Base-by-base conservation (phyloP, 768 basidiomycete genomes). In the Hemileccinum rubropunctum region DNA sequence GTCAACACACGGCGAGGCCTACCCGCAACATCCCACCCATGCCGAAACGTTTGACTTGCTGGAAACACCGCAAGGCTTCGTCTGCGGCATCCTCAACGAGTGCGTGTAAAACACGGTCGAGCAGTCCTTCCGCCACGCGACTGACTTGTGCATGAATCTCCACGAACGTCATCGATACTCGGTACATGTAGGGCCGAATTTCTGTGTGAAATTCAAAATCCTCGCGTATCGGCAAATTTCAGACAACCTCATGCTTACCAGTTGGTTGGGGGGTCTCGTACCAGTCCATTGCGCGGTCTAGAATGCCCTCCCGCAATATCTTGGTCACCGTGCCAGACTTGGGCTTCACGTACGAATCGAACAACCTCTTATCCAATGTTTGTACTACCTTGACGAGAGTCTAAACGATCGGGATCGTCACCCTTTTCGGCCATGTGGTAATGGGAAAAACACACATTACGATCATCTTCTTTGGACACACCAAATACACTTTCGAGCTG, bases 21-120 rank as follows among this genome's bases (percentile, higher is more conserved):
- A 97, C 95, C 42, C 91, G 83, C 38, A 99, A 78, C 97, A 98
- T 98, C 9, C 97, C 97, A 27, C 97, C 97, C 86, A 98, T 97
- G 15, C 95, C 94, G 63, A 97, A 98, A 42, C 86, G 80, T 61
- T 86, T 87, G 36, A 98, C 84, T 68, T 94, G 86, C 58, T 80
- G 81, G 79, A 99, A 95, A 68, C 86, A 90, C 13, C 76, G 78
- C 47, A 98, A 74, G 0, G 94, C 88, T 60, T 94, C 91, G 9
- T 81, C 77, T 13, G 93, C 88, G 15, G 95, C 73, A 51, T 88
- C 86, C 52, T 91, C 86, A 13, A 95, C 86, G 14, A 98, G 77
- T 15, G 84, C 76, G 51, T 83, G 82, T 39, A 98, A 73, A 23
- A 84, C 84, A n/a, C 95, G 83, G 38, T 91, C 82, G 23, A 98